Conservation (phyloP, 208 protist species). For the Leishmania amazonensis region DNA sequence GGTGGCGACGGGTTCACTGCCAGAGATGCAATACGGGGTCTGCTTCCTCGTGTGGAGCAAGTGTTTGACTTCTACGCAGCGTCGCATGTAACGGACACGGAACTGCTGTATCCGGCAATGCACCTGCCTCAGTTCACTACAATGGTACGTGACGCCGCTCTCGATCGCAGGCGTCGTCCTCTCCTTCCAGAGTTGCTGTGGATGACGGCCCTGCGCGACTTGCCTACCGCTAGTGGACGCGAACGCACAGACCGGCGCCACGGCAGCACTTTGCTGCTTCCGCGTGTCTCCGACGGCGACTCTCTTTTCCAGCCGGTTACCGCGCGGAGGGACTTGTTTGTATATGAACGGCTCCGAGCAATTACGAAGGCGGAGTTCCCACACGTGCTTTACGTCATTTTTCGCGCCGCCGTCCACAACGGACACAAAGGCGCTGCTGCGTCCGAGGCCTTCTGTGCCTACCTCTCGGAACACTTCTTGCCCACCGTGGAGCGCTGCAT, state of each 20-base stretch:
- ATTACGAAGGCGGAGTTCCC: conserved; percentile 20
- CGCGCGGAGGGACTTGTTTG: conserved; percentile 32
- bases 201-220: conserved; percentile 57
- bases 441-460: background rate
- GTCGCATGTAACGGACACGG: conserved; percentile 13
- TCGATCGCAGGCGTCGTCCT: conserved; percentile 29
- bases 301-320: background rate
- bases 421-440: background rate
- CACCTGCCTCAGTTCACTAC: conserved; percentile 48
- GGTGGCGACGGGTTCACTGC: background rate
- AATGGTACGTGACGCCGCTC: conserved; percentile 49
- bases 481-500: conserved; percentile 21
- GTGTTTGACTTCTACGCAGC: conserved; percentile 68
- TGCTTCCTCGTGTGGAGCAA: conserved; percentile 33
- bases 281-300: conserved; percentile 9
- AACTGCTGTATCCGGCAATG: conserved; percentile 53
- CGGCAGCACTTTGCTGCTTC: conserved; percentile 17
- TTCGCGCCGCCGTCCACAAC: background rate
- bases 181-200: conserved; percentile 59
- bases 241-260: background rate
- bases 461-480: conserved; percentile 32
- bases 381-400: conserved; percentile 16
- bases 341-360: conserved; percentile 24
- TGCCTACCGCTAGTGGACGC: conserved; percentile 10
- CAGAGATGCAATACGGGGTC: conserved; percentile 7